Percentiles rank a stretch among this genome's conserved stretches.
These are phyloP conservation scores for Gynochthodes officinalis DNA, from an alignment of 257 asterid genomes.

Conservation along the genomic window DNA sequence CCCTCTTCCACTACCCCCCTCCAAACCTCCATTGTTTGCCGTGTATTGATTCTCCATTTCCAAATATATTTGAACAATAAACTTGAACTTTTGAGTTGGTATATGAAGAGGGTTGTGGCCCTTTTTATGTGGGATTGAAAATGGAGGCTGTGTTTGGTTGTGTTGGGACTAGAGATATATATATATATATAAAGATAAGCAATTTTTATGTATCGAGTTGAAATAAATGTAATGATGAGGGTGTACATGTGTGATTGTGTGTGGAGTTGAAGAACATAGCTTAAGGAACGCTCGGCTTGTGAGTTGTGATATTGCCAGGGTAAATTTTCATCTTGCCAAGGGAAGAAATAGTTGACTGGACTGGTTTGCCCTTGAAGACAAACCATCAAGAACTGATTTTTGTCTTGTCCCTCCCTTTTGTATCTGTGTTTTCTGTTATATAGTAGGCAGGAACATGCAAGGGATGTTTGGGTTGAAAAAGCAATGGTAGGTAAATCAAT, in stretches of 20 bases:
- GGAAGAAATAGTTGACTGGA: background rate
- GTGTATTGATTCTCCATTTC: constrained; percentile 3
- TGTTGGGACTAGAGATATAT: background rate
- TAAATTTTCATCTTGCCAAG: background rate
- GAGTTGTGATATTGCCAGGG: background rate
- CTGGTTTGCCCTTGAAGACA: background rate
- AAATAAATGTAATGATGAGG: background rate
- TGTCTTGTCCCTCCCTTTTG: too few species aligned
- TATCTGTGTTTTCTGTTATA: too few species aligned
- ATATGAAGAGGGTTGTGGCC: background rate
- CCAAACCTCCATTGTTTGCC: constrained; percentile 10
- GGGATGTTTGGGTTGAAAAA: too few species aligned
- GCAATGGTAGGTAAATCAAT: background rate
- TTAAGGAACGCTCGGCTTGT: background rate
- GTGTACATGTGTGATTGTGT: too few species aligned
- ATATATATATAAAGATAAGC: too few species aligned
- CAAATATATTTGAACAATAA: background rate
- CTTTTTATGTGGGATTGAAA: background rate
- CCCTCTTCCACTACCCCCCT: background rate
- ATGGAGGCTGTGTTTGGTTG: background rate
- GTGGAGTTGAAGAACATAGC: constrained; percentile 1
- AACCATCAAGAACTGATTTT: too few species aligned
- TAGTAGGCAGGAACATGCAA: too few species aligned
- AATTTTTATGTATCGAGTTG: constrained; percentile 1
- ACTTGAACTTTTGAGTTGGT: background rate